Conservation (phyloP, 2,329 filamentous ascomycete genomes). For the Ceratocystis colombiana region DNA sequence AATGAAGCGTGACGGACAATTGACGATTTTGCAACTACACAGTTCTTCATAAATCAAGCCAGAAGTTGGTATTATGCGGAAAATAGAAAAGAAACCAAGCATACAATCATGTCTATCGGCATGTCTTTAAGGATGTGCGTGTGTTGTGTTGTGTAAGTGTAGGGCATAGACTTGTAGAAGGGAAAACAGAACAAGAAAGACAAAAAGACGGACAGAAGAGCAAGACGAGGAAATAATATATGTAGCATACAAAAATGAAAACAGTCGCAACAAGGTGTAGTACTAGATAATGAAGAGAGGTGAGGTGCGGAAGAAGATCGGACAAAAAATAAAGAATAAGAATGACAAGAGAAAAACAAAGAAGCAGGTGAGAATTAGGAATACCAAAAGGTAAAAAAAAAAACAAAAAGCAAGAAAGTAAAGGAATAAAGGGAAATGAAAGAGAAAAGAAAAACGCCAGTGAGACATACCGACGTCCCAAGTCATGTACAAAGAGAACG, state of each 20-base stretch:
- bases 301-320: background rate
- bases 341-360: conserved; percentile 20
- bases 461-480: conserved; percentile 16
- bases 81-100: conserved; percentile 16
- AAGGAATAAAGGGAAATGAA: conserved; percentile 1
- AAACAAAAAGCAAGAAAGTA: background rate
- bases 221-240: conserved; percentile 7
- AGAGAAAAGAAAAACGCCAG: conserved; percentile 21
- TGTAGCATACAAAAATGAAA: background rate
- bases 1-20: conserved; percentile 1
- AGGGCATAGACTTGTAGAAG: conserved; percentile 12
- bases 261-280: background rate
- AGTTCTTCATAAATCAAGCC: background rate
- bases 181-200: conserved; percentile 4
- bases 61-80: conserved; percentile 10
- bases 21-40: background rate
- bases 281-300: background rate
- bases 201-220: background rate
- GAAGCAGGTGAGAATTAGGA: conserved; percentile 9
- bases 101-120: conserved; percentile 13
- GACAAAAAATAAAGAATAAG: conserved; percentile 10
- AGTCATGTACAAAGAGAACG: conserved; percentile 15
- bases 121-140: conserved; percentile 7
- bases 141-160: conserved; percentile 13
- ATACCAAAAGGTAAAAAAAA: conserved; percentile 11